Evolutionary conservation across 345 rosid species (phyloP).

Genomic region (Ceriops tagal): DNA sequence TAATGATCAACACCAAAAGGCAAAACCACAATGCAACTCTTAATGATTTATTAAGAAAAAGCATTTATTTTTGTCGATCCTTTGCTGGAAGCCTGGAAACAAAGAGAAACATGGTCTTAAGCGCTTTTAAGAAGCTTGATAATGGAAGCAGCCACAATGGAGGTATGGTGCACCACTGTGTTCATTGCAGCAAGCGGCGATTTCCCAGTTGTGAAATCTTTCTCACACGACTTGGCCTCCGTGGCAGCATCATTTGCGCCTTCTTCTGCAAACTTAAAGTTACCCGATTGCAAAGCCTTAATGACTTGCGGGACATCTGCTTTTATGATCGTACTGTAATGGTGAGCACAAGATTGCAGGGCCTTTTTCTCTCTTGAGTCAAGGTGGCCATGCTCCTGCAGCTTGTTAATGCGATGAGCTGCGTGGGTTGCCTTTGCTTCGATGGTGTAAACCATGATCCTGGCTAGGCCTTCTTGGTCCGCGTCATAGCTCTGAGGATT

Average conservation of each 20-base stretch:
- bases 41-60: neutral
- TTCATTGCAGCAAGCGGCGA: slow-evolving; percentile 26
- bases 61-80: neutral
- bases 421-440: slow-evolving; percentile 21
- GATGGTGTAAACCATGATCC: slow-evolving; percentile 21
- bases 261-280: slow-evolving; percentile 22
- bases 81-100: neutral
- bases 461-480: slow-evolving; percentile 21
- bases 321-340: slow-evolving; percentile 16
- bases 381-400: neutral
- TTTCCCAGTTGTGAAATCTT: slow-evolving; percentile 13
- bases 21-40: neutral
- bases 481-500: slow-evolving; percentile 21
- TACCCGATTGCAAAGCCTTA: slow-evolving; percentile 16
- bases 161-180: slow-evolving; percentile 24
- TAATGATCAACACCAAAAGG: neutral
- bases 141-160: slow-evolving; percentile 25
- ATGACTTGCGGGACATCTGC: slow-evolving; percentile 20
- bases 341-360: slow-evolving; percentile 21
- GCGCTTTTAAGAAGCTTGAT: slow-evolving; percentile 8
- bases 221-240: slow-evolving; percentile 32
- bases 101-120: neutral
- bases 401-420: slow-evolving; percentile 15
- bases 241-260: slow-evolving; percentile 23
- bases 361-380: slow-evolving; percentile 3